Conservation (phyloP, 2,329 filamentous ascomycete species). For the Aspergillus hiratsukae region DNA sequence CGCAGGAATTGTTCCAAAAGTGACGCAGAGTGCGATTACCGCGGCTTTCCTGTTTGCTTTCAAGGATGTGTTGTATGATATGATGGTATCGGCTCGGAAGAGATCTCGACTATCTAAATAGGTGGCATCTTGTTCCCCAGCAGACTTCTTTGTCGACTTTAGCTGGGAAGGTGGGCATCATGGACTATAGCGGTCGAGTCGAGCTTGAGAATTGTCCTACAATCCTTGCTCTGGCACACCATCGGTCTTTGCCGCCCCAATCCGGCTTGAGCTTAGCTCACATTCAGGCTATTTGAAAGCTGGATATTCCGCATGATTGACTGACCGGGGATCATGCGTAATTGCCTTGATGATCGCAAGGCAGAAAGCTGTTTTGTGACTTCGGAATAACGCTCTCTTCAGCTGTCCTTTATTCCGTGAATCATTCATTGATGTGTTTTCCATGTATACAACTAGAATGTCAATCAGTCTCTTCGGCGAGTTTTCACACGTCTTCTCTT, state of each 20-base stretch:
- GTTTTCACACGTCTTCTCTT: not conserved
- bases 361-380: not conserved
- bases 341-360: not conserved
- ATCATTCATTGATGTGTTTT: not conserved
- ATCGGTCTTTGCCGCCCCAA: not conserved
- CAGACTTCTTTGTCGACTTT: not conserved
- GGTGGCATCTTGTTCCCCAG: not conserved
- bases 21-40: slow-evolving; percentile 93
- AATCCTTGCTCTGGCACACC: not conserved
- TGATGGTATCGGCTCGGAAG: slow-evolving; percentile 34
- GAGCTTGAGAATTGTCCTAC: not conserved
- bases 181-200: not conserved
- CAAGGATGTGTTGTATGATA: slow-evolving; percentile 89
- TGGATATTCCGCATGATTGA: not conserved
- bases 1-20: slow-evolving; percentile 87
- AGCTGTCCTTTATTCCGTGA: not conserved
- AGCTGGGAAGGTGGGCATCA: not conserved
- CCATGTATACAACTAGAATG: not conserved
- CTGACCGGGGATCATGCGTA: not conserved
- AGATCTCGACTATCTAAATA: slow-evolving; percentile 30
- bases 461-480: not conserved
- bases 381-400: not conserved
- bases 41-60: slow-evolving; percentile 96
- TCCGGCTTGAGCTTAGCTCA: not conserved
- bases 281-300: not conserved